Percentiles rank a stretch among this genome's conserved stretches.
phyloP scores from a whole-genome alignment of 495 filamentous ascomycete genomes.

The Lichina pygmaea region DNA sequence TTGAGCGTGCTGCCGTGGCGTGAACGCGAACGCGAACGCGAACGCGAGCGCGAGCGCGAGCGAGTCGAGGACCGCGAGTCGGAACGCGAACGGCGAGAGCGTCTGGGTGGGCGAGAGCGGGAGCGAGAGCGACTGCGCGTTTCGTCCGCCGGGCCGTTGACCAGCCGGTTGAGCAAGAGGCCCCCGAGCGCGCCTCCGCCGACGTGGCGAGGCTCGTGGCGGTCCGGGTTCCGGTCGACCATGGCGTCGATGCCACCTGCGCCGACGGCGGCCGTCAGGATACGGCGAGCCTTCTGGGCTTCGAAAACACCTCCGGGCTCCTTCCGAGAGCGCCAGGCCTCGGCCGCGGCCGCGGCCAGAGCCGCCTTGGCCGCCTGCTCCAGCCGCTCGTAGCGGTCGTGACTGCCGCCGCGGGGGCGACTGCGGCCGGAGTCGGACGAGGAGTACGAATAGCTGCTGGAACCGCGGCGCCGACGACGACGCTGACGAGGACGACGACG shows the following conservation, averaged over 20 bases:
- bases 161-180: constrained; percentile 50
- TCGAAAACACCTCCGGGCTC: constrained; percentile 51
- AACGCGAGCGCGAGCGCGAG: too few species aligned
- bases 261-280: constrained; percentile 63
- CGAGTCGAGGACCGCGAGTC: neutral
- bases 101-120: constrained; percentile 5
- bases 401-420: constrained; percentile 14
- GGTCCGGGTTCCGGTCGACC: constrained; percentile 41
- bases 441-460: neutral
- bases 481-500: neutral
- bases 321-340: constrained; percentile 70
- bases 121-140: constrained; percentile 24
- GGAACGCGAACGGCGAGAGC: neutral
- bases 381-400: constrained; percentile 35
- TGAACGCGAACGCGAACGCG: too few species aligned
- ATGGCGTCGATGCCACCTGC: constrained; percentile 65
- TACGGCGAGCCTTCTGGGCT: constrained; percentile 62
- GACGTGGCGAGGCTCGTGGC: constrained; percentile 39
- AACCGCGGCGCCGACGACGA: neutral
- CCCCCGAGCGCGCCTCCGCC: constrained; percentile 64
- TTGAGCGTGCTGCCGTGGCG: constrained; percentile 19
- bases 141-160: constrained; percentile 45
- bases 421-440: constrained; percentile 16
- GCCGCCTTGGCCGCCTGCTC: constrained; percentile 71
- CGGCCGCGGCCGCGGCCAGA: constrained; percentile 57